Evolutionary conservation across 352 stramenopile species (phyloP), one percentile per base, ranked within the genome.

Genomic region (Hyaloperonospora brassicae): DNA sequence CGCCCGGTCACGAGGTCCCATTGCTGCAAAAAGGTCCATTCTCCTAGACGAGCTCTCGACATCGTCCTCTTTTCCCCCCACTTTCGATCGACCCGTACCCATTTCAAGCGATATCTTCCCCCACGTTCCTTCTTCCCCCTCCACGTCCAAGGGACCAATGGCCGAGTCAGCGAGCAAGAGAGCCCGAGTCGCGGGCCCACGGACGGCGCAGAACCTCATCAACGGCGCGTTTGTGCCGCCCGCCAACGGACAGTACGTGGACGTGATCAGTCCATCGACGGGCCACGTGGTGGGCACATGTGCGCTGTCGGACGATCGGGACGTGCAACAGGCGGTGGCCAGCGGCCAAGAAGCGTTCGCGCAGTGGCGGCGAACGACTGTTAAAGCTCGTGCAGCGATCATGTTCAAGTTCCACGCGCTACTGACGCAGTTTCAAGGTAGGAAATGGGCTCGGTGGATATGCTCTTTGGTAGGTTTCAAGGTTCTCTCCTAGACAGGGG

Each of bases 351-450:
- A 66, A 8, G 94, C 95, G n/a, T 97, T 98, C 50, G 58, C 66
- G 2, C 55, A 72, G 27, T 98, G 96, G 96, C 92, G 78, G 36
- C 65, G 64, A 2, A 68, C 95, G 35, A 98, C 96, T 0, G 80
- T 97, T 57, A 98, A 99, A 74, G 68, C 89, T 6, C 88, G 96
- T 27, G 91, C 95, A 2, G 87, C 76, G n/a, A 84, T 96, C 47
- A 97, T 99, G 93, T 83, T 98, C 62, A 87, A 95, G 62, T 98
- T 98, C 57, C 95, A 98, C 66, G 62, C 92, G 23, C 72, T 98
- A 3, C 82, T 99, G 47, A 50, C 76, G 23, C 46, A 87, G 50
- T 76, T 98, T 64, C 75, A 93, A n/a, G 61, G 73, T 84, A 36
- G 36, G 17, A 17, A 17, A 17, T 17, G 17, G 17, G 17, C 17